Percentiles rank a stretch among this genome's conserved stretches.
Conservation (phyloP, 2,329 filamentous ascomycete genomes). For the Fusarium sublunatum region DNA sequence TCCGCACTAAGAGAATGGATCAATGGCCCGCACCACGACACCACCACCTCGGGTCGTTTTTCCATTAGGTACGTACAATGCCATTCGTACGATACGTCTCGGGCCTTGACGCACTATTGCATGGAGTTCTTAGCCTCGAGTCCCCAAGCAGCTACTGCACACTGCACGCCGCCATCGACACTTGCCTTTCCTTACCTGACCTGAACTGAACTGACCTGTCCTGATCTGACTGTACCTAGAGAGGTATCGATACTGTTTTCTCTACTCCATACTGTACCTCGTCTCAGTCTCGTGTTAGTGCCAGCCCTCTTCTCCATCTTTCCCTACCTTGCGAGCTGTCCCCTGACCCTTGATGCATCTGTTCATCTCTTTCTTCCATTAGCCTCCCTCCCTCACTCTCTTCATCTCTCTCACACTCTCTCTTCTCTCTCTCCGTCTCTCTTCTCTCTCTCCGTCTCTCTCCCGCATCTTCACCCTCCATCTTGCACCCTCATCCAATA, state of each 20-base stretch:
- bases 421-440: constrained; percentile 10
- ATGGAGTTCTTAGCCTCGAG: neutral
- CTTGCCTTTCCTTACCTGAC: neutral
- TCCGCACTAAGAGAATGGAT: constrained; percentile 27
- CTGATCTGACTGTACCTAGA: constrained; percentile 5
- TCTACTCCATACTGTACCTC: constrained; percentile 16
- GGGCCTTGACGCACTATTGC: constrained; percentile 20
- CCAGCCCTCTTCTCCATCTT: constrained; percentile 41
- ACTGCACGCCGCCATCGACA: constrained; percentile 32
- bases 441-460: constrained; percentile 4
- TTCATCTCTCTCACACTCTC: constrained; percentile 2
- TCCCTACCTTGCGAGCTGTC: constrained; percentile 31
- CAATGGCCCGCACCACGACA: constrained; percentile 24
- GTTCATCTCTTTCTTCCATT: constrained; percentile 35
- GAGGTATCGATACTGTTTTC: constrained; percentile 8
- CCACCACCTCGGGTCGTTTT: constrained; percentile 36
- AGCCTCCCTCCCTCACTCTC: constrained; percentile 22
- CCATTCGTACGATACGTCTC: constrained; percentile 6
- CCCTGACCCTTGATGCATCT: constrained; percentile 34
- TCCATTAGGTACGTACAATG: constrained; percentile 13
- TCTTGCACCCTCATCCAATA: constrained; percentile 20
- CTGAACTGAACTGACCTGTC: no score
- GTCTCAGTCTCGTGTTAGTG: constrained; percentile 39
- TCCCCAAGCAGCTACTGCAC: constrained; percentile 28
- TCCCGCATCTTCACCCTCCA: constrained; percentile 17